Base-by-base conservation (phyloP, 192 early-diverging fungal species). In the Diversispora epigaea region DNA sequence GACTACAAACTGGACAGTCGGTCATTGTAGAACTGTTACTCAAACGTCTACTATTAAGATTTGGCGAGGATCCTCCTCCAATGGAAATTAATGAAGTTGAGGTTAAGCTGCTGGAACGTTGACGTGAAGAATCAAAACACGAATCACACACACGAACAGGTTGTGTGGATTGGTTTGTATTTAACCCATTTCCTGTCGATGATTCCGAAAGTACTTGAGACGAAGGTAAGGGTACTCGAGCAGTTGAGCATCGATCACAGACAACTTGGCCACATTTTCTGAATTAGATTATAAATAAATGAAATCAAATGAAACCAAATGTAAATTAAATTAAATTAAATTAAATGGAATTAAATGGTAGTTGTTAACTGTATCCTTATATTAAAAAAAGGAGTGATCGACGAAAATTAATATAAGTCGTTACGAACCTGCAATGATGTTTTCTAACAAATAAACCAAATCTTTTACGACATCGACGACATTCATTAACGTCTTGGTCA, bases 361-460 rank as follows among this genome's bases (percentile, higher is more conserved):
- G 40, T 32, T 63, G 40, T 63, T 44, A 63, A 40, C 5, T 15
- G 15, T 63, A 60, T 60, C 57, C 9, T 32, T 10, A 32, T 58
- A 32, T 6, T 1, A 6, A 22, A 22, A 22, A 22, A n/a, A 58
- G 22, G 7, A 60, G 25, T 60, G 25, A 32, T 60, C 7, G 4
- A 9, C 17, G 10, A 0, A n/a, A 11, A 25, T 19, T 60, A 2
- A 64, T 64, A 64, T n/a, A 8, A 17, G 8, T 64, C 15, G 10
- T 1, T 67, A 72, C 62, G 39, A 41, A 71, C 69, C 96, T 86
- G 79, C 96, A 98, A 80, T 98, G 96, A 77, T 96, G 96, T 64
- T 94, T 86, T 63, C 96, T 81, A 47, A 91, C 66, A 64, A 90
- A 93, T 21, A 98, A 74, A 0, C 87, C 87, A 79, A 98, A 98